Base-by-base conservation (phyloP, 2,329 filamentous ascomycete genomes). In the Chaetothyriales sp. region DNA sequence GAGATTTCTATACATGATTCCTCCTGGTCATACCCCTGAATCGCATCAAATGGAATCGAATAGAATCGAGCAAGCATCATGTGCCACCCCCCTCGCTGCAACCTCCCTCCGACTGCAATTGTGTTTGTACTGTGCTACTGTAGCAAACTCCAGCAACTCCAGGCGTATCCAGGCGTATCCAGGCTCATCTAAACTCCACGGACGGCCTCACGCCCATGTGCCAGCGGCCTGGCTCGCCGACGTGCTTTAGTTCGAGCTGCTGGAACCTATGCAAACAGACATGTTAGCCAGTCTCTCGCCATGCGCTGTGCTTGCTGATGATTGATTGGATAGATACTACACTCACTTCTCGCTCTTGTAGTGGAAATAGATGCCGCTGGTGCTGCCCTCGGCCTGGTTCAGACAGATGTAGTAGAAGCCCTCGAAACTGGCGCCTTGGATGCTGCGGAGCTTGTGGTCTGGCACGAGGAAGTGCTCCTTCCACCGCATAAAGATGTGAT, bases 381-480 rank as follows among this genome's bases (percentile, higher is more conserved):
- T 84, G 56, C 78, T 82, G 6, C 90, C 92, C 56, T 82, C 78
- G 47, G 87, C 72, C 68, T 96, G 90, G 66, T 96, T 95, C 72
- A 96, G 96, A 70, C 89, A 95, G 59, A 98, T 96, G 64, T 98
- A 98, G 66, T 96, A 98, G 65, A 98, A 98, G 0, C 92, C 92
- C 64, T 98, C 92, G 54, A 96, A 98, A 63, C 90, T 96, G 6
- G 92, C 92, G 18, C 92, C 92, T 32, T 81, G 85, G 55, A 98
- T 95, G 9, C 86, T 93, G 54, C 83, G 79, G 18, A 96, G 88
- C 15, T 86, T 79, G 65, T 98, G 92, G 62, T 98, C 89, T 1
- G 92, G 92, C 0, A 98, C 92, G 0, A 98, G 73, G 62, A 98
- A 98, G 62, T 94, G 88, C 64, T 98, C 92, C 68, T 98, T 98